A percentile compares a stretch with the other conserved stretches of the same genome.
Evolutionary conservation across 2,329 filamentous ascomycete species (phyloP).

Genomic region (Aaosphaeria pasadenensis): DNA sequence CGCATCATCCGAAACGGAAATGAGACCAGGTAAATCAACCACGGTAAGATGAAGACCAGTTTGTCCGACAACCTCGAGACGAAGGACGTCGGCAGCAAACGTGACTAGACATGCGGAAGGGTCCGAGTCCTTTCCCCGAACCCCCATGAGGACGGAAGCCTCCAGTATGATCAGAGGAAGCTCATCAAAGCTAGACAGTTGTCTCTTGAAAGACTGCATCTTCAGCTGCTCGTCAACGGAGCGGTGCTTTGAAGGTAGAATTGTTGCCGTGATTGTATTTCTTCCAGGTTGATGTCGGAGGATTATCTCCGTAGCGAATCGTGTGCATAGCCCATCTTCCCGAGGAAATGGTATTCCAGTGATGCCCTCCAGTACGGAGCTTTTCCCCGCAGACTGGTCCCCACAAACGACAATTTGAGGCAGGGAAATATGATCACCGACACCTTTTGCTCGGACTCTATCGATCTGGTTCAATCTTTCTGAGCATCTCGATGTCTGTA

Average conservation of each 20-base stretch:
- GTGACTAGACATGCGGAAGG: background rate
- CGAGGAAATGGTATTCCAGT: slow-evolving; percentile 57
- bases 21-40: slow-evolving; percentile 45
- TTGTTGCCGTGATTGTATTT: background rate
- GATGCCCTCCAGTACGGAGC: slow-evolving; percentile 61
- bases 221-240: slow-evolving; percentile 21
- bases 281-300: slow-evolving; percentile 33
- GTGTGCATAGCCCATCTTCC: slow-evolving; percentile 53
- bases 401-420: slow-evolving; percentile 51
- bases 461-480: slow-evolving; percentile 6
- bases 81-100: slow-evolving; percentile 40
- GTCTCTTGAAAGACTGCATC: slow-evolving; percentile 31
- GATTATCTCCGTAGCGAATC: slow-evolving; percentile 54
- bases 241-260: slow-evolving; percentile 6
- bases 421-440: slow-evolving; percentile 4
- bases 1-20: slow-evolving; percentile 15
- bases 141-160: slow-evolving; percentile 50
- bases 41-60: slow-evolving; percentile 29
- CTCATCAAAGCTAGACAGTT: slow-evolving; percentile 30
- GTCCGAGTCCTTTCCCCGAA: slow-evolving; percentile 14
- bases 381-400: slow-evolving; percentile 60
- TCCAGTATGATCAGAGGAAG: slow-evolving; percentile 48
- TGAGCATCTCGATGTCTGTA: background rate
- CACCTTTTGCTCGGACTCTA: slow-evolving; percentile 2
- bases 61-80: slow-evolving; percentile 40